Base-by-base conservation (phyloP, 441 rosid species). In the Erysimum cheiri region DNA sequence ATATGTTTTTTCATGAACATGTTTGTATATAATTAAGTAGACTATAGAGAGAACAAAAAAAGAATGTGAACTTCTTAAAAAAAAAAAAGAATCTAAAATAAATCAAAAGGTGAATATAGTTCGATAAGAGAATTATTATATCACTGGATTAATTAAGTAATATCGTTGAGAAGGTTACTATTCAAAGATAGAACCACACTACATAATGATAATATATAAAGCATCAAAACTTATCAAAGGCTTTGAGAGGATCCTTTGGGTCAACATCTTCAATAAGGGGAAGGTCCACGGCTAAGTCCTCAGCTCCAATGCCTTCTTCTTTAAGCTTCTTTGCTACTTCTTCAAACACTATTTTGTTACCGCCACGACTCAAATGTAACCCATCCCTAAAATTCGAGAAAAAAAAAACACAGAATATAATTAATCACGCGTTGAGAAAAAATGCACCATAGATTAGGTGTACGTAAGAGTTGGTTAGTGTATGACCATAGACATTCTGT, bases 341-440 rank as follows among this genome's bases (percentile, higher is more conserved):
- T 78, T 90, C 87, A 33, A 84, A 92, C 69, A 88, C 87, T 13
- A 88, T n/a, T 80, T 70, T 86, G 80, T 87, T 88, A 7, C 98
- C 97, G 0, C 40, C 49, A 66, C 40, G 67, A 36, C 81, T 74
- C 19, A 90, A 81, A 79, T 92, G 98, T 77, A 92, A 80, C n/a
- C 97, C 97, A 69, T 92, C 97, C 4, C 96, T 90, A 83, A 78
- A 39, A 70, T 50, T 41, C 62, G 22, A 13, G 37, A 13, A 17
- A 33, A 37, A 14, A 37, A n/a, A n/a, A n/a, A n/a, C 28, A 31
- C 1, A 24, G 10, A 13, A 35, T 8, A 13, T 48, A 6, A 22
- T 47, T 35, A 26, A 49, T 37, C 37, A 19, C 5, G 0, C 8
- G 7, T 41, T 14, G 28, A 26, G 62, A 29, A 17, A 35, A 3